Base-by-base conservation (phyloP, 495 filamentous ascomycete species). In the Talaromyces ruber region DNA sequence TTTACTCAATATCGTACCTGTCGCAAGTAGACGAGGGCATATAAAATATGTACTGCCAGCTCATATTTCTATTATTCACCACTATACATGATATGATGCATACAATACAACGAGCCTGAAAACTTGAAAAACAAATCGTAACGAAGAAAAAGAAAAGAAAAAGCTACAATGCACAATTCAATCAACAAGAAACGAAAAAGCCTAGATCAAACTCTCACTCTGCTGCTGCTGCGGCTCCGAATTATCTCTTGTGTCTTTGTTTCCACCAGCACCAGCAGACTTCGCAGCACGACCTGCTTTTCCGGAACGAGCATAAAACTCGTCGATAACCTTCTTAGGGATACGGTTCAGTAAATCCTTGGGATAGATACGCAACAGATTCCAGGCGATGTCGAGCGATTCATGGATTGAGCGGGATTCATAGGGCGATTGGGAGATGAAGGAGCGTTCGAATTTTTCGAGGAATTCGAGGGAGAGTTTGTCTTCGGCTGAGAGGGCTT, bases 341-440 rank as follows among this genome's bases (percentile, higher is more conserved):
- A 99, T 96, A 77, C 93, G 90, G 78, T 98, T 99, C 67, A 99
- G 88, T 68, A 97, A 79, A 68, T 98, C 95, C 82, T 93, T 95
- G 67, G 93, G 93, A 78, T 93, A 98, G 74, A 98, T 95, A 66
- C 95, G 84, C 60, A 99, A 84, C 69, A 99, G 72, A 70, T 91
- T 91, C 94, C 94, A 99, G 64, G 94, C 95, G 66, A 93, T 85
- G 71, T 99, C 94, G 53, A 99, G 82, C 30, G 89, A 92, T 74
- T 99, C 94, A 74, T 80, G 91, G 70, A 98, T 96, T 54, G 81
- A 88, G 63, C 94, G 86, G 45, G 84, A 84, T 76, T 99, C 94
- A 74, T 99, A 99, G 39, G 94, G 78, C 45, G 89, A 88, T 77
- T 99, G 94, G 63, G 79, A 80, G 79, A 99, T 96, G 79, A 97